Evolutionary conservation across 768 basidiomycete species (phyloP).

Genomic region (Phylloporus sp.): DNA sequence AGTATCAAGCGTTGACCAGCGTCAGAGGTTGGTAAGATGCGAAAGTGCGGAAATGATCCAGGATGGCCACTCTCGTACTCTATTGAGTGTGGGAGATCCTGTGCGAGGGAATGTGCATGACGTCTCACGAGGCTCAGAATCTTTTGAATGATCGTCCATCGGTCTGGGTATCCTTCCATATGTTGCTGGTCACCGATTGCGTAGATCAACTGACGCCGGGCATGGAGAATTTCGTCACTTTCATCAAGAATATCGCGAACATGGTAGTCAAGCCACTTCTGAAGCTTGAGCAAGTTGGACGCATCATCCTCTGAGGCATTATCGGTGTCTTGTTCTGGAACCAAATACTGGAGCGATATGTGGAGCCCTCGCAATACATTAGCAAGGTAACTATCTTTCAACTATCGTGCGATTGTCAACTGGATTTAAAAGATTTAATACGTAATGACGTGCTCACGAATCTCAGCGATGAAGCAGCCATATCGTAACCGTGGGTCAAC

Average conservation of each 20-base stretch:
- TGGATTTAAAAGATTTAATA: too few species aligned
- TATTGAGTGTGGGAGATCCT: slow-evolving; percentile 1
- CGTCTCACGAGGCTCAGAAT: slow-evolving; percentile 30
- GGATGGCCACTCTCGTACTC: neutral
- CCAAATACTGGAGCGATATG: too few species aligned
- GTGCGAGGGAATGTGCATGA: slow-evolving; percentile 1
- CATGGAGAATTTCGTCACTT: slow-evolving; percentile 38
- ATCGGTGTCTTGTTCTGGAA: too few species aligned
- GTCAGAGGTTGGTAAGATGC: slow-evolving; percentile 6
- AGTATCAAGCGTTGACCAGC: slow-evolving; percentile 4
- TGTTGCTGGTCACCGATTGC: slow-evolving; percentile 37
- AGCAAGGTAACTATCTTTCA: too few species aligned
- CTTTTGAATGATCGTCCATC: slow-evolving; percentile 41
- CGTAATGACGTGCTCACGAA: too few species aligned
- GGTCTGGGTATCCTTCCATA: slow-evolving; percentile 38
- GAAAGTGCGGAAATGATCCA: slow-evolving; percentile 8
- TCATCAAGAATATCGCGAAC: slow-evolving; percentile 18
- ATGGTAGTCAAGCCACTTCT: slow-evolving; percentile 16
- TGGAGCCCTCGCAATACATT: too few species aligned
- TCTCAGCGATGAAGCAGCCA: too few species aligned
- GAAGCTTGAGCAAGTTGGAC: slow-evolving; percentile 19
- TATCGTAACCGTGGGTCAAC: too few species aligned
- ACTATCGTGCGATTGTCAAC: too few species aligned
- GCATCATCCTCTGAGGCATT: too few species aligned
- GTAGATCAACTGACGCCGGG: slow-evolving; percentile 47